Evolutionary conservation across 768 basidiomycete genomes (phyloP).

Genomic region (Termitomyces sp.): DNA sequence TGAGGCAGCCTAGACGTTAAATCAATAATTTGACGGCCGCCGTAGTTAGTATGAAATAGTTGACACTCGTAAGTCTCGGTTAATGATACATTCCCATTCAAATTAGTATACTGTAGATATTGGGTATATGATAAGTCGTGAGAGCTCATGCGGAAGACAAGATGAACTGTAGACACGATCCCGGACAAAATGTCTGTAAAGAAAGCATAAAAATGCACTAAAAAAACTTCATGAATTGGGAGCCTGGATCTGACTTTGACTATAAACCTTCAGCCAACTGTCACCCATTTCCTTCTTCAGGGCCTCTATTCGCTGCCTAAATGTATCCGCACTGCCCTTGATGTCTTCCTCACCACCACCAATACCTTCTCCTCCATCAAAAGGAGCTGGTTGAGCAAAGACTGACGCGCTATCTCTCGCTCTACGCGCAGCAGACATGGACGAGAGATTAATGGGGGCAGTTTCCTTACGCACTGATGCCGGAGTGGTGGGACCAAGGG

Average conservation of each 20-base stretch:
- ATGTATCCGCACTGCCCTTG: constrained; percentile 59
- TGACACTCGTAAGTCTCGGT: neutral
- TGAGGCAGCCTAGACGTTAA: too few relatives aligned
- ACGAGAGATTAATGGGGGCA: constrained; percentile 27
- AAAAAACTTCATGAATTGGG: constrained; percentile 5
- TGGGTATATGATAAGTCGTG: neutral
- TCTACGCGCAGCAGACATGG: constrained; percentile 40
- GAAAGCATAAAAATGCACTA: neutral
- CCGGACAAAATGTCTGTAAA: neutral
- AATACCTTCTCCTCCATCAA: constrained; percentile 18
- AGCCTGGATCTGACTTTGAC: constrained; percentile 42
- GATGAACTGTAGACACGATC: neutral
- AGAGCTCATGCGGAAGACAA: neutral
- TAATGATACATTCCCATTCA: neutral
- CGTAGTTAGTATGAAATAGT: neutral
- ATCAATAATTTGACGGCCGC: neutral
- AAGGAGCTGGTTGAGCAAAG: constrained; percentile 46
- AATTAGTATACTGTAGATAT: neutral
- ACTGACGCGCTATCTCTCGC: constrained; percentile 54
- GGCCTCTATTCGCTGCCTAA: constrained; percentile 74
- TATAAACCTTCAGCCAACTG: constrained; percentile 82
- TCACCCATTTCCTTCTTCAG: constrained; percentile 87
- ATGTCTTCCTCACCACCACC: constrained; percentile 18
- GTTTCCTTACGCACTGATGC: constrained; percentile 9
- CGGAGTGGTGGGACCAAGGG: constrained; percentile 6